These are phyloP conservation scores for Penicillium palitans DNA, from an alignment of 2,329 filamentous ascomycete genomes.

Conservation along the genomic window DNA sequence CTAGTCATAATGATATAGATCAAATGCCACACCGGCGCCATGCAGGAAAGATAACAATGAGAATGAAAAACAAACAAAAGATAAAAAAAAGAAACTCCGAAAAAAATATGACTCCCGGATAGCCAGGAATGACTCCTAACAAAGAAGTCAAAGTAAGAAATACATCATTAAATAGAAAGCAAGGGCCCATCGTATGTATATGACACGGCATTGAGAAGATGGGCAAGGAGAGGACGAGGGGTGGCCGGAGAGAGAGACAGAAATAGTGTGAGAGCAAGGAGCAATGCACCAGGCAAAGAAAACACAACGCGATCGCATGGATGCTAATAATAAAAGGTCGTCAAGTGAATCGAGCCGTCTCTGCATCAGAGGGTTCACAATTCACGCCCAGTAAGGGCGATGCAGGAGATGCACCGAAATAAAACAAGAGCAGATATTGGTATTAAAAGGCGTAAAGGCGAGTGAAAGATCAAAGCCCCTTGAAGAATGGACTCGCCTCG, in stretches of 20 bases:
- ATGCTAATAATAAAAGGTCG: slow-evolving; percentile 6
- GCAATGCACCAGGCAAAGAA: not conserved
- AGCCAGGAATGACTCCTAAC: not conserved
- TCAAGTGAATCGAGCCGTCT: slow-evolving; percentile 2
- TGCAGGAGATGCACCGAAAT: not conserved
- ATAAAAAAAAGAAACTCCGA: not conserved
- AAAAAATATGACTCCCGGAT: not conserved
- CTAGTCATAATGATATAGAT: slow-evolving; percentile 5
- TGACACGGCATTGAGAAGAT: not conserved
- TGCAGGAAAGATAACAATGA: not conserved
- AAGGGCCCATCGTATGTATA: not conserved
- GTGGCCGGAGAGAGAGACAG: not conserved
- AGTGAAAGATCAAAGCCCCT: slow-evolving; percentile 36
- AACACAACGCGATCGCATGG: not conserved
- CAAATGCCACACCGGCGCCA: slow-evolving; percentile 4
- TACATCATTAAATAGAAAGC: slow-evolving; percentile 1
- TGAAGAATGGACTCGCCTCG: slow-evolving; percentile 76
- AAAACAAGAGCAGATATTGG: not conserved
- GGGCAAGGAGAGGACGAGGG: not conserved
- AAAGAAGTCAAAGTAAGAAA: not conserved
- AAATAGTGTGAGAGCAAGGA: not conserved
- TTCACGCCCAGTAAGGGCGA: not conserved
- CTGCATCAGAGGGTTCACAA: not conserved
- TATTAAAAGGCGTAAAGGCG: not conserved
- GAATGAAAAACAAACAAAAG: not conserved